Percentiles rank a stretch among this genome's conserved stretches.
phyloP scores from a whole-genome alignment of 2,329 filamentous ascomycete species.

The Alternaria triticina region DNA sequence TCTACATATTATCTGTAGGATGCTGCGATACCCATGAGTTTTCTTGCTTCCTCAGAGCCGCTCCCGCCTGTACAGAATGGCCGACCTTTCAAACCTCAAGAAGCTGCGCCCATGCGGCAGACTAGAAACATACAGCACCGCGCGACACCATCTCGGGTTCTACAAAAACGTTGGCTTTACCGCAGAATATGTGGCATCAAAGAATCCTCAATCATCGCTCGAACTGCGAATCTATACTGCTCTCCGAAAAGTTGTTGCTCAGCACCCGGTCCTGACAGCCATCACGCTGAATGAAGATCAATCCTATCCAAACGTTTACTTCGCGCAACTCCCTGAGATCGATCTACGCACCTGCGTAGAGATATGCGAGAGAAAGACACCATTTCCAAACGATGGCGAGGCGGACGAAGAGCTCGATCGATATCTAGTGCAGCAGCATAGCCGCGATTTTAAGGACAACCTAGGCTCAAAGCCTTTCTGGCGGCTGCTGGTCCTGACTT shows the following conservation, averaged over 20 bases:
- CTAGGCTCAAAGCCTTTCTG: constrained; percentile 49
- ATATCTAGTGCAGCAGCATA: constrained; percentile 52
- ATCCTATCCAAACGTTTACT: constrained; percentile 49
- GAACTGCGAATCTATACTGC: constrained; percentile 48
- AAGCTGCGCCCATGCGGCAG: constrained; percentile 37
- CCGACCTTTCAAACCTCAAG: constrained; percentile 9
- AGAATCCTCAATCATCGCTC: constrained; percentile 7
- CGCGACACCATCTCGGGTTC: constrained; percentile 51
- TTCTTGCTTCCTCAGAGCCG: neutral
- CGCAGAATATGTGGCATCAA: constrained; percentile 32
- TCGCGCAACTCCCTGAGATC: constrained; percentile 53
- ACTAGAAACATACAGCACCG: constrained; percentile 54
- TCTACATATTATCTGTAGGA: neutral
- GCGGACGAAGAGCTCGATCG: constrained; percentile 51
- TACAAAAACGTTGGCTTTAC: constrained; percentile 55
- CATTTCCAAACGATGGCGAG: constrained; percentile 24
- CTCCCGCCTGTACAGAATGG: neutral
- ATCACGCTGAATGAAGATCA: constrained; percentile 51
- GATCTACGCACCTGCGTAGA: constrained; percentile 49
- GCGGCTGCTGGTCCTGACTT: constrained; percentile 49
- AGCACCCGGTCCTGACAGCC: constrained; percentile 53
- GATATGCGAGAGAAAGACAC: constrained; percentile 33
- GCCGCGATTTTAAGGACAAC: constrained; percentile 44
- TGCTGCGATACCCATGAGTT: neutral
- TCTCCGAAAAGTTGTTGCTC: constrained; percentile 42